Conservation (phyloP, 2,329 filamentous ascomycete genomes). For the Fusarium sp. region DNA sequence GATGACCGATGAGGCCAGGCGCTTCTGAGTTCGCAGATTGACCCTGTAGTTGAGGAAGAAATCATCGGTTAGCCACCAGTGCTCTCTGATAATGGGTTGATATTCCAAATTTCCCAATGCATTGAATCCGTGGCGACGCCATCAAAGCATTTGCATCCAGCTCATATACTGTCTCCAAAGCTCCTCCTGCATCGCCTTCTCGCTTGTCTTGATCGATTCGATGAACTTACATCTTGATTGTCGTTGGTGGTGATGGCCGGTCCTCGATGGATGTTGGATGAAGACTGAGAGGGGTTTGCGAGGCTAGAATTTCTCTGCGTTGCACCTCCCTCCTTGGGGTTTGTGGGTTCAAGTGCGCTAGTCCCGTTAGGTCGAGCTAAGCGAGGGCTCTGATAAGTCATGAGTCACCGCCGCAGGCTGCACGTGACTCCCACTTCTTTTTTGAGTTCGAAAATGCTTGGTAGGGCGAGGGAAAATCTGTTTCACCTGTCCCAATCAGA, state of each 20-base stretch:
- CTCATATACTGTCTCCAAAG: slow-evolving; percentile 25
- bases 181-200: slow-evolving; percentile 30
- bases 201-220: slow-evolving; percentile 35
- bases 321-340: no score
- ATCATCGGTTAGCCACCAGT: slow-evolving; percentile 49
- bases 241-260: slow-evolving; percentile 58
- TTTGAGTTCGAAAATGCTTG: no score
- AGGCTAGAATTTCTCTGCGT: no score
- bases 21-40: slow-evolving; percentile 99
- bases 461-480: no score
- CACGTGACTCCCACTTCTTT: no score
- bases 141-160: slow-evolving; percentile 40
- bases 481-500: no score
- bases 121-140: slow-evolving; percentile 26
- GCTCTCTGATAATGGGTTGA: slow-evolving; percentile 27
- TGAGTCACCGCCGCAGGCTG: no score
- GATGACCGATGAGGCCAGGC: slow-evolving; percentile 98
- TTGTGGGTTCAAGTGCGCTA: no score
- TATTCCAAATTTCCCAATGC: slow-evolving; percentile 10
- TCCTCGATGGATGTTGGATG: slow-evolving; percentile 55
- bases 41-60: slow-evolving; percentile 73
- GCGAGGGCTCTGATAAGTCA: no score
- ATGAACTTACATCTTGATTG: slow-evolving; percentile 61
- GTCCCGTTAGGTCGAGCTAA: no score
- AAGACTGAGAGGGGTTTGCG: no score